These are phyloP conservation scores for Wickerhamomyces chaumierensis DNA, from an alignment of 805 yeast species.

Conservation along the genomic window DNA sequence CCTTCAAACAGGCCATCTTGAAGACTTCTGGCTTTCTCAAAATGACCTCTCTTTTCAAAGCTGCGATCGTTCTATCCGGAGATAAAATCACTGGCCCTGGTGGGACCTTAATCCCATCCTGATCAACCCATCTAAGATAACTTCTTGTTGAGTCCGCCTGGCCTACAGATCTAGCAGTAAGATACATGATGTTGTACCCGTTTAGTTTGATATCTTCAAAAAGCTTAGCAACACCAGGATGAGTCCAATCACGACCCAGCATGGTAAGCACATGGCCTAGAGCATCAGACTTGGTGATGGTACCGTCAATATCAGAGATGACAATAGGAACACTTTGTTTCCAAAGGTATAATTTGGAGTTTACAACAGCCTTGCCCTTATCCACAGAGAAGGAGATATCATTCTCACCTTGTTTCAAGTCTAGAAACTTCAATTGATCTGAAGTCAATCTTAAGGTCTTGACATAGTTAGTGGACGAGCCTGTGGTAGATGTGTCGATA, in stretches of 20 bases:
- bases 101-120: conserved; percentile 67
- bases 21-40: conserved; percentile 95
- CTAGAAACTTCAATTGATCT: conserved; percentile 69
- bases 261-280: conserved; percentile 89
- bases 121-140: conserved; percentile 67
- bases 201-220: conserved; percentile 79
- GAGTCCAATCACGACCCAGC: conserved; percentile 97
- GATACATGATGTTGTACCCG: conserved; percentile 87
- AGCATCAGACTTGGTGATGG: conserved; percentile 96
- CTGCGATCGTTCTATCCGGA: conserved; percentile 96
- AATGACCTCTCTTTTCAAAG: conserved; percentile 82
- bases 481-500: too few species aligned
- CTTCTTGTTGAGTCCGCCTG: conserved; percentile 87
- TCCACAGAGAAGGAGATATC: conserved; percentile 69
- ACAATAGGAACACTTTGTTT: conserved; percentile 77
- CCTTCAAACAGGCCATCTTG: conserved; percentile 92
- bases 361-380: conserved; percentile 69
- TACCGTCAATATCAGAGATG: conserved; percentile 95
- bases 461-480: conserved; percentile 51
- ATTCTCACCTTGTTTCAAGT: conserved; percentile 71
- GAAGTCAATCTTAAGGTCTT: conserved; percentile 86
- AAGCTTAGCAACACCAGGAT: conserved; percentile 84
- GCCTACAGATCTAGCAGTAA: conserved; percentile 93
- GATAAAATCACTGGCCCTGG: conserved; percentile 88
- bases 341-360: conserved; percentile 76